Conservation (phyloP, 139 green algal genomes). For the Ettlia oleoabundans region DNA sequence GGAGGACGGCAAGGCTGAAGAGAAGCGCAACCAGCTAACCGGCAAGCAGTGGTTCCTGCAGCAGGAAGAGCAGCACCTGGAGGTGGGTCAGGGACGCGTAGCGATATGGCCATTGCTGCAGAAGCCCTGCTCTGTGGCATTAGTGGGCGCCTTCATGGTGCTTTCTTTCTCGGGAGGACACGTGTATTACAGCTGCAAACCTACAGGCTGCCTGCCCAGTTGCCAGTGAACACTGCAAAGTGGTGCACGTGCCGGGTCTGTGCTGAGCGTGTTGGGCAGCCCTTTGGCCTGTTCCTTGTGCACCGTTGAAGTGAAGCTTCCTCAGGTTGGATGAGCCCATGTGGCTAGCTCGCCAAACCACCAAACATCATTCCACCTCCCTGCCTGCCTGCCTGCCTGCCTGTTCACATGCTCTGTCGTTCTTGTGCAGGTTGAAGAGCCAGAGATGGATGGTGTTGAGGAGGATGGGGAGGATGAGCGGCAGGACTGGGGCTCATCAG, state of each 20-base stretch:
- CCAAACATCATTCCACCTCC: no score
- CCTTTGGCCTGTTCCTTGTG: no score
- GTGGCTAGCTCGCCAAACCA: no score
- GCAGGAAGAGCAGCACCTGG: slow-evolving; percentile 44
- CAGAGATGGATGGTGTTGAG: slow-evolving; percentile 18
- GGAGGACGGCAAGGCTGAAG: neutral
- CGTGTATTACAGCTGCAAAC: no score
- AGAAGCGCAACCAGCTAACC: slow-evolving; percentile 45
- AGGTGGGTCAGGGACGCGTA: slow-evolving; percentile 10
- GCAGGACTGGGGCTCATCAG: slow-evolving; percentile 16
- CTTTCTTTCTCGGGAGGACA: no score
- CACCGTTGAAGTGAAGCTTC: no score
- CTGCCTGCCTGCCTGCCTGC: neutral
- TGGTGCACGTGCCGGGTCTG: no score
- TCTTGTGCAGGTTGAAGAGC: slow-evolving; percentile 40
- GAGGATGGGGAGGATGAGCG: slow-evolving; percentile 39
- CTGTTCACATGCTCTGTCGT: neutral
- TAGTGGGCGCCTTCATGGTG: neutral
- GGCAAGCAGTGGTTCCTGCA: slow-evolving; percentile 80
- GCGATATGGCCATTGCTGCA: neutral
- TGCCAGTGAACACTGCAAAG: no score
- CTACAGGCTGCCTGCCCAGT: no score
- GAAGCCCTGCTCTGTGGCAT: neutral
- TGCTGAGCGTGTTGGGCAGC: no score
- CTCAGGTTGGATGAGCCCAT: no score